A percentile compares a stretch with the other conserved stretches of the same genome.
These are phyloP conservation scores for Huntiella abstrusa DNA, from an alignment of 2,329 filamentous ascomycete species.

Conservation along the genomic window DNA sequence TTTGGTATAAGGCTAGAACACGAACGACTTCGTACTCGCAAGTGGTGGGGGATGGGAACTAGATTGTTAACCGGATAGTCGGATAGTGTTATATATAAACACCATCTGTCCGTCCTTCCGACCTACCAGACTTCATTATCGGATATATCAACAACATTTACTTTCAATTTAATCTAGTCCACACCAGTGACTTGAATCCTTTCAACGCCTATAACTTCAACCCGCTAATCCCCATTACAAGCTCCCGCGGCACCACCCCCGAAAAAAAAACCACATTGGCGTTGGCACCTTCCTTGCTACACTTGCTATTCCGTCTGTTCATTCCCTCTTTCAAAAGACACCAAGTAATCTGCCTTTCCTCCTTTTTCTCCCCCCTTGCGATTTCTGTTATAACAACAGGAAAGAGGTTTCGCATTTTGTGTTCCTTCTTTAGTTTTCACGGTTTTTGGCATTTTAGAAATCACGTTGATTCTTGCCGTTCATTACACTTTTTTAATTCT, in stretches of 20 bases:
- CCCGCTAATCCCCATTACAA: background rate
- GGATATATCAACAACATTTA: background rate
- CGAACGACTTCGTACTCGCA: too few species aligned
- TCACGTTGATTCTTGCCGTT: slow-evolving; percentile 2
- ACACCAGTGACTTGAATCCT: slow-evolving; percentile 1
- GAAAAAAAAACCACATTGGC: background rate
- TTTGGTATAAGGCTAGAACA: background rate
- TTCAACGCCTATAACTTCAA: background rate
- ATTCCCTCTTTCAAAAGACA: background rate
- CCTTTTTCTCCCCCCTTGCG: background rate
- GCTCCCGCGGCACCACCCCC: background rate
- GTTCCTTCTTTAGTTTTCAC: background rate
- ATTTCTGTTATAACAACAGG: background rate
- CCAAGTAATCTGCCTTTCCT: background rate
- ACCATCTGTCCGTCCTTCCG: background rate
- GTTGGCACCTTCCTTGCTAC: slow-evolving; percentile 1
- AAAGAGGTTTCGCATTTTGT: background rate
- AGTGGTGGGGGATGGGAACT: background rate
- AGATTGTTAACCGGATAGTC: background rate
- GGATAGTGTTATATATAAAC: background rate
- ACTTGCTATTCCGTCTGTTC: background rate
- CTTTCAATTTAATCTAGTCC: background rate
- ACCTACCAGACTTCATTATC: background rate
- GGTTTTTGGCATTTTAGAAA: background rate
- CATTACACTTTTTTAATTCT: slow-evolving; percentile 1